Evolutionary conservation across 139 green algal species (phyloP), one percentile per base, ranked within the genome.

Genomic region (Desmodesmus armatus): DNA sequence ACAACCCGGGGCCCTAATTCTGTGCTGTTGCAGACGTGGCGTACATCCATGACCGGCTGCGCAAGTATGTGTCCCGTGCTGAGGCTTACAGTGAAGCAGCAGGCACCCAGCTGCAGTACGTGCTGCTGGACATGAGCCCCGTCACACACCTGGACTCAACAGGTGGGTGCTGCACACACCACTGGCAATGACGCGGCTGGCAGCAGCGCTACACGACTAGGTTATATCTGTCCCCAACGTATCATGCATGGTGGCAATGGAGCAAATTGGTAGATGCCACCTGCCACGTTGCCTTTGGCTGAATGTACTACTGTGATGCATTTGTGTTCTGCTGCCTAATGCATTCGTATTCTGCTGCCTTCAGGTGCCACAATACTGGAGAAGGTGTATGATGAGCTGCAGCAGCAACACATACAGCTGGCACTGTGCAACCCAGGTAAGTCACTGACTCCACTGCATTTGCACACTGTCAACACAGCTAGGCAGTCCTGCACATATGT

Each of bases 71-170:
- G 49, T 60, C 51, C 1, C 21, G 76, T 11, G 76, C 63, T 47
- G 41, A 9, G 21, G 11, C 44, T 29, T 84, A 84, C 63, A 76
- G 63, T 13, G 40, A 62, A 40, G 78, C 78, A 47, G 78, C 41
- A 4, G 78, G 63, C 13, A 25, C 77, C 62, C 25, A 49, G 43
- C 62, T 84, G 62, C 63, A 84, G 62, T 84, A 77, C 62, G 89
- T 97, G 35, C 87, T 98, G 41, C 71, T 98, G 58, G 95, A 98
- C 83, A 90, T 98, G 58, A 94, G 90, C 17, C 93, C 94, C 4
- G 93, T 96, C 2, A 79, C 86, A 33, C 91, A 96, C 84, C 84
- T 98, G 7, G 96, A 98, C 86, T 91, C 91, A 33, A 96, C 70
- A 80, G 86, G 76, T 82, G 55, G 13, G 75, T 66, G 23, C 11